Conservation (phyloP, 768 basidiomycete genomes). For the Trametes punicea region DNA sequence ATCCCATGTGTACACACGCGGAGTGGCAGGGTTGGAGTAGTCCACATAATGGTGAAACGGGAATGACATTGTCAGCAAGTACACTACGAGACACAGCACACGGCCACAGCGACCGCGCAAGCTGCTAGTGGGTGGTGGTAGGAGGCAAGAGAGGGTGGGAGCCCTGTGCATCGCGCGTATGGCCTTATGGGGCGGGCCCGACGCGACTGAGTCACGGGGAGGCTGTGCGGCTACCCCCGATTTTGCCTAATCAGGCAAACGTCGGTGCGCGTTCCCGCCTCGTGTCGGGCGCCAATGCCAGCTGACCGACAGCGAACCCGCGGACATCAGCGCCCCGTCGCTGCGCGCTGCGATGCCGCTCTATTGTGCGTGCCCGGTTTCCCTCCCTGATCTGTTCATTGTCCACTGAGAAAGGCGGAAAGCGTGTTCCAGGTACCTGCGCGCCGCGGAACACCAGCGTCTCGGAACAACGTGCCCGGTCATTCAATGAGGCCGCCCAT, state of each 20-base stretch:
- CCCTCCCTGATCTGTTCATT: slow-evolving; percentile 2
- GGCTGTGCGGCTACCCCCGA: slow-evolving; percentile 1
- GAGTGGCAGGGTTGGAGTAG: slow-evolving; percentile 23
- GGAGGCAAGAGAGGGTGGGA: background rate
- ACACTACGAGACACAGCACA: slow-evolving; percentile 7
- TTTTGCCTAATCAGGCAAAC: background rate
- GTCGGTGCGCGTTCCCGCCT: slow-evolving; percentile 10
- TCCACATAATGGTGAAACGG: slow-evolving; percentile 23
- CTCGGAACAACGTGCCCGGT: background rate
- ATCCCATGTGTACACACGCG: slow-evolving; percentile 22
- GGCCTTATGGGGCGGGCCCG: slow-evolving; percentile 14
- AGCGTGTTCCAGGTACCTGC: background rate
- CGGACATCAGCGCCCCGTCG: background rate
- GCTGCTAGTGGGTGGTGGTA: slow-evolving; percentile 8
- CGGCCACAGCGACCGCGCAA: background rate
- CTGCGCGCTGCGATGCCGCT: slow-evolving; percentile 5
- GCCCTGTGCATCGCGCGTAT: background rate
- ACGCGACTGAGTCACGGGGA: slow-evolving; percentile 8
- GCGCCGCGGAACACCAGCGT: background rate
- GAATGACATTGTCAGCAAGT: slow-evolving; percentile 22
- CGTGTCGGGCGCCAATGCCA: slow-evolving; percentile 2
- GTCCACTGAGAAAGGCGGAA: background rate
- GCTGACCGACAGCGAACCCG: slow-evolving; percentile 1
- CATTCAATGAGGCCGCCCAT: background rate
- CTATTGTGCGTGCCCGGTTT: slow-evolving; percentile 1